Conservation (phyloP, 257 asterid species). For the Solanum pinnatisectum region DNA sequence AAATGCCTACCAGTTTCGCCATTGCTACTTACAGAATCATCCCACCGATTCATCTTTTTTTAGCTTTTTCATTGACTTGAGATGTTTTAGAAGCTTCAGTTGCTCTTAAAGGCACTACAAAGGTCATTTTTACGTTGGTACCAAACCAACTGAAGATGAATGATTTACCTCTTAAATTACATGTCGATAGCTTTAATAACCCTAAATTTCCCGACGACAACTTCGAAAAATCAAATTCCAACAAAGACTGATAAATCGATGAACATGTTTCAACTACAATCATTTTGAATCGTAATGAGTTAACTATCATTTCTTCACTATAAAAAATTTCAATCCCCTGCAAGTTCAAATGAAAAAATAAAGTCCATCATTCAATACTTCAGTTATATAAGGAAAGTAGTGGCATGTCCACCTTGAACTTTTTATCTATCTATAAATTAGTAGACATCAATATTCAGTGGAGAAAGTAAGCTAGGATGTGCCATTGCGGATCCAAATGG, state of each 20-base stretch:
- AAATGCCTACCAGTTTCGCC: no score
- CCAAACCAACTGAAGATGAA: no score
- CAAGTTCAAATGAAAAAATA: not conserved
- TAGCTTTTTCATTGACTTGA: no score
- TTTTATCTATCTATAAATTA: not conserved
- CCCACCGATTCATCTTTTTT: no score
- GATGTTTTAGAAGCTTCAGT: no score
- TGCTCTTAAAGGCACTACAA: no score
- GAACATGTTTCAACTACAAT: conserved; percentile 20
- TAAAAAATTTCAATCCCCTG: conserved; percentile 41
- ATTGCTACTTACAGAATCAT: no score
- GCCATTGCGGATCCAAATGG: not conserved
- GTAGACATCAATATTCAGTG: not conserved
- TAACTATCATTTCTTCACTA: not conserved
- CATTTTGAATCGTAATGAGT: not conserved
- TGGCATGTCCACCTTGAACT: not conserved
- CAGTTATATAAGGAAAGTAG: not conserved
- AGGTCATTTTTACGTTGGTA: no score
- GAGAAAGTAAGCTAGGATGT: not conserved
- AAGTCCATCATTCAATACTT: not conserved
- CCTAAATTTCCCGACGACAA: conserved; percentile 12
- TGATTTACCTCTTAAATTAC: not conserved
- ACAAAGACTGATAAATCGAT: conserved; percentile 5
- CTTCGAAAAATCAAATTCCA: conserved; percentile 12
- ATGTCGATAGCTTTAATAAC: conserved; percentile 20